Evolutionary conservation across 805 yeast species (phyloP), one percentile per base, ranked within the genome.

Genomic region (Millerozyma acaciae): DNA sequence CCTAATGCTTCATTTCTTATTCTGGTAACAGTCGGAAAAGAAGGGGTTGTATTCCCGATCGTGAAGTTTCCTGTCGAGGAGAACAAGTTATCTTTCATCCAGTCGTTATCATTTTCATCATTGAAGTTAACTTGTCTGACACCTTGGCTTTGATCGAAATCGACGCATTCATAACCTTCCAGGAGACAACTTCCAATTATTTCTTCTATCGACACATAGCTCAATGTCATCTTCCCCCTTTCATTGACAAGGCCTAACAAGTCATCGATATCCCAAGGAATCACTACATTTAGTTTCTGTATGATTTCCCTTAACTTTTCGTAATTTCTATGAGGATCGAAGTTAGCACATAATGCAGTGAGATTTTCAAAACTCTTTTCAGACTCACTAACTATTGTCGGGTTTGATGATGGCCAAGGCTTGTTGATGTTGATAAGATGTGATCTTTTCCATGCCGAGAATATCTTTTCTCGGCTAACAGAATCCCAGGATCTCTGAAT

Each of bases 171-270:
- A 32, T 28, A 32, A 5, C 43, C 32, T 35, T 76, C 79, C 47
- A 71, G 73, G 8, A 75, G 65, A 40, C 83, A 76, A 47, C 81
- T 72, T 16, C 76, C 75, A 3, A 78, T 75, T 28, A 78, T 67
- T 44, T 79, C 84, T 33, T 71, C 78, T 26, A 75, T 75, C 13
- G 83, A 76, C 8, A 73, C 61, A 44, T 77, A 79, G 26, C 65
- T 62, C 9, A 65, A 46, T 1, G 68, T 62, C 13, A 65, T 60
- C 37, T 65, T 65, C 5, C 60, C 60, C 24, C 68, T 38, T 43
- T 65, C 72, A 40, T 65, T 65, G 2, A 65, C 68, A 19, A 79
- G 54, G 24, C 77, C 80, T 28, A 77, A 43, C 23, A 79, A 51
- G 39, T 74, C 73, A 30, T 72, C 72, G 18, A 71, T 59, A 34